A percentile compares a stretch with the other conserved stretches of the same genome.
phyloP scores from a whole-genome alignment of 164 flowering plant genomes.

The Piper betle region DNA sequence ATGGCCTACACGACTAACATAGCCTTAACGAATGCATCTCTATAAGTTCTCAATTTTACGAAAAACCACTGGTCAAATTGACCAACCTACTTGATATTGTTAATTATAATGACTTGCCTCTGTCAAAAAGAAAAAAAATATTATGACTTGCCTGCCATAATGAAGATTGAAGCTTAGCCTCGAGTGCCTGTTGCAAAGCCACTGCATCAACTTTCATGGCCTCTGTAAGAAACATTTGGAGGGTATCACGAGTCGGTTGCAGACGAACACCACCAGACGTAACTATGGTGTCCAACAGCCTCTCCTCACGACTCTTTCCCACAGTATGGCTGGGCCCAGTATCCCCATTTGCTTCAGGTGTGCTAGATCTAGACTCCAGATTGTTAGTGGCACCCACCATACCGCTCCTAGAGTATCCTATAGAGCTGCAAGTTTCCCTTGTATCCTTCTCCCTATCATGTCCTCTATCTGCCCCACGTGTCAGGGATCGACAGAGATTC shows the following conservation, averaged over 20 bases:
- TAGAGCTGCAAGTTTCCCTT: slow-evolving; percentile 25
- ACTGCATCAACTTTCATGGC: slow-evolving; percentile 77
- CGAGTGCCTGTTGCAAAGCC: slow-evolving; percentile 67
- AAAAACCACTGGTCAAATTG: too few relatives aligned
- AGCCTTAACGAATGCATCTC: too few relatives aligned
- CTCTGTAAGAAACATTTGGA: slow-evolving; percentile 70
- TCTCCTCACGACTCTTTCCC: slow-evolving; percentile 71
- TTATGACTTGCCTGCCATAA: slow-evolving; percentile 74
- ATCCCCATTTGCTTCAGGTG: slow-evolving; percentile 30
- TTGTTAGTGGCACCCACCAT: slow-evolving; percentile 43
- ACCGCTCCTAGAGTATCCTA: slow-evolving; percentile 27
- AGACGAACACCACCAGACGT: slow-evolving; percentile 90
- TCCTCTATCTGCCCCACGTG: slow-evolving; percentile 40
- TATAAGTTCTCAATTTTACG: too few relatives aligned
- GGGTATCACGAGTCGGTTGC: slow-evolving; percentile 92
- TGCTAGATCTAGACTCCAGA: slow-evolving; percentile 32
- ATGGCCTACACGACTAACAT: too few relatives aligned
- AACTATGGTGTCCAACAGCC: slow-evolving; percentile 77
- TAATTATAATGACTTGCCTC: too few relatives aligned
- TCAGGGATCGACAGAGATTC: slow-evolving; percentile 63
- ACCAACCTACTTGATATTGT: too few relatives aligned
- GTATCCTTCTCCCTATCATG: slow-evolving; percentile 38
- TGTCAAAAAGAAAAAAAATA: neutral
- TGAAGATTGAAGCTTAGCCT: slow-evolving; percentile 71
- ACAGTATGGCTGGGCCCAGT: slow-evolving; percentile 29